Conservation (phyloP, 2,329 filamentous ascomycete genomes). For the Colletotrichum sp. region DNA sequence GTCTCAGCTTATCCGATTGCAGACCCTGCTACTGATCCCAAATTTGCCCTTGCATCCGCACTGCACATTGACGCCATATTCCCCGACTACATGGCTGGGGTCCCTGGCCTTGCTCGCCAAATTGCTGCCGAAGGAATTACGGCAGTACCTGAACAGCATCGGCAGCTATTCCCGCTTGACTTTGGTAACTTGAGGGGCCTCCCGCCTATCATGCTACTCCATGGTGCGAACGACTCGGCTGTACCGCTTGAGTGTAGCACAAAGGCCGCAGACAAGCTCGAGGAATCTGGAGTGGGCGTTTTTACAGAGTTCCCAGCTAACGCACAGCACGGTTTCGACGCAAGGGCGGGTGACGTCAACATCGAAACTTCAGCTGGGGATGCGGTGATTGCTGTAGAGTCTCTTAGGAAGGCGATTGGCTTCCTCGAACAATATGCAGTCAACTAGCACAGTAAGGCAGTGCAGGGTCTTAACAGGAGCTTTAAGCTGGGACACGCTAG, state of each 20-base stretch:
- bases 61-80: constrained; percentile 15
- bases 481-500: no score
- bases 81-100: constrained; percentile 14
- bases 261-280: neutral
- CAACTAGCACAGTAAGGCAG: no score
- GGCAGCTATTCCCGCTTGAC: neutral
- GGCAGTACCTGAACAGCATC: neutral
- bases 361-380: neutral
- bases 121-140: neutral
- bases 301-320: neutral
- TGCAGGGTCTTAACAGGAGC: no score
- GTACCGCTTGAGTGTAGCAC: constrained; percentile 2
- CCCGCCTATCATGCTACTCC: neutral
- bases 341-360: neutral
- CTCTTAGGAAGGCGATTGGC: neutral
- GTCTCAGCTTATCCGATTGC: neutral
- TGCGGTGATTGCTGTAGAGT: neutral
- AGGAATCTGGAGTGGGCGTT: neutral
- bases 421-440: neutral
- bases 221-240: constrained; percentile 4
- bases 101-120: neutral
- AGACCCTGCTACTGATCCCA: neutral
- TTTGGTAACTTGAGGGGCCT: neutral
- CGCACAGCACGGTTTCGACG: neutral
- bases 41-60: neutral